Conservation (phyloP, 805 yeast species). For the Yamadazyma laniorum region DNA sequence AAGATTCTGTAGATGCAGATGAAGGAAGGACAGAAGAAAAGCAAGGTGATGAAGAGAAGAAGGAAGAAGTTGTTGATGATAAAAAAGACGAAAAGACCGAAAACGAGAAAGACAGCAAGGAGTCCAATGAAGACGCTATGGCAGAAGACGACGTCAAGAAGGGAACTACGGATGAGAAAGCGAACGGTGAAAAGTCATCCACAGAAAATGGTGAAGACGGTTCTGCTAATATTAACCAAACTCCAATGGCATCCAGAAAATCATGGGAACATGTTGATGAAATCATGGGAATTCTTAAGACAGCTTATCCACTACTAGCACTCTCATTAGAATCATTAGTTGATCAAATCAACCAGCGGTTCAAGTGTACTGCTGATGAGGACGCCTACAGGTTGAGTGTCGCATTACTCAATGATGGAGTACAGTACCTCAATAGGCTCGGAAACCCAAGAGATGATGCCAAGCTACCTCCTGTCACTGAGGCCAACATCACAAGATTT, state of each 20-base stretch:
- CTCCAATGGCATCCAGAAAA: slow-evolving; percentile 42
- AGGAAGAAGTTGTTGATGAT: slow-evolving; percentile 6
- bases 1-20: slow-evolving; percentile 7
- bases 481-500: slow-evolving; percentile 79
- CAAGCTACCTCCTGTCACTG: slow-evolving; percentile 85
- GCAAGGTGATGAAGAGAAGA: slow-evolving; percentile 6
- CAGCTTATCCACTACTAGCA: slow-evolving; percentile 93
- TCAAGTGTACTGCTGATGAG: slow-evolving; percentile 91
- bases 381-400: slow-evolving; percentile 93
- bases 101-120: slow-evolving; percentile 4
- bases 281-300: slow-evolving; percentile 90
- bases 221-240: slow-evolving; percentile 2
- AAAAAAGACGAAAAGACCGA: slow-evolving; percentile 3
- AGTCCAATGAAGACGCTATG: slow-evolving; percentile 6
- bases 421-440: slow-evolving; percentile 81
- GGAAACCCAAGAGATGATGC: slow-evolving; percentile 88
- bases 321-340: slow-evolving; percentile 91
- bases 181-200: neutral
- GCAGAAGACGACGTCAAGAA: slow-evolving; percentile 4
- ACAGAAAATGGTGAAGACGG: slow-evolving; percentile 7
- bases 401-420: slow-evolving; percentile 90
- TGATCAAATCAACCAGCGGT: slow-evolving; percentile 91
- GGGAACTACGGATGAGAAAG: neutral
- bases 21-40: slow-evolving; percentile 3
- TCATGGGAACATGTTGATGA: slow-evolving; percentile 94